Base-by-base conservation (phyloP, 345 rosid species). In the Balakata baccata region DNA sequence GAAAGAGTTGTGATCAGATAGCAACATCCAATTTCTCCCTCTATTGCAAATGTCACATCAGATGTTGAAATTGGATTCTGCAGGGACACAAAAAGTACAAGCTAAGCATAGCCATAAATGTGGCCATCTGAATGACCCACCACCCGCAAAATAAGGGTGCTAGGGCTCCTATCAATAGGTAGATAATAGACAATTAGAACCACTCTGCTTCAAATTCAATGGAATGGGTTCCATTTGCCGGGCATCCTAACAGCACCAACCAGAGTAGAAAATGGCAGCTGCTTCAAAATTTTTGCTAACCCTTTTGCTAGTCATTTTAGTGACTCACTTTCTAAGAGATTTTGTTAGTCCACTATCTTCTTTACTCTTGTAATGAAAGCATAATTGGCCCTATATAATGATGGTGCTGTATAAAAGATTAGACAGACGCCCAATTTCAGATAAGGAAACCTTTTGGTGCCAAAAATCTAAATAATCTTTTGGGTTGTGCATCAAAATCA, bases 361-460 rank as follows among this genome's bases (percentile, higher is more conserved):
- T 81, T 84, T 79, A 64, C 78, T 66, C 89, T 76, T 64, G 64
- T 41, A 61, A 20, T 72, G 66, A 64, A 74, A 64, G 61, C 83
- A 79, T 4, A 17, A 17, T 12, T 49, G 82, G 81, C 72, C 80
- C 69, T 45, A 49, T 68, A 38, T 23, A 64, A 89, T 89, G 66
- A 89, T 82, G 75, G 13, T 80, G 90, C 64, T 54, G 49, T 58
- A 14, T 58, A 7, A 85, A 84, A 84, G 84, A 75, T 7, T 5
- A 56, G 59, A 79, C 79, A 75, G 63, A 22, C 34, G 68, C 68
- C 73, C 64, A 80, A 81, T 82, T 74, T 80, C 59, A 37, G 58
- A 70, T 81, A 69, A 18, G 75, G 81, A 76, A 81, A 78, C 78
- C 78, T 45, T 74, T 74, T 64, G 16, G 23, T 63, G 57, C 69